Percentiles rank a stretch among this genome's conserved stretches.
Evolutionary conservation across 805 yeast species (phyloP).

Genomic region (Nakazawaea wickerhamii): DNA sequence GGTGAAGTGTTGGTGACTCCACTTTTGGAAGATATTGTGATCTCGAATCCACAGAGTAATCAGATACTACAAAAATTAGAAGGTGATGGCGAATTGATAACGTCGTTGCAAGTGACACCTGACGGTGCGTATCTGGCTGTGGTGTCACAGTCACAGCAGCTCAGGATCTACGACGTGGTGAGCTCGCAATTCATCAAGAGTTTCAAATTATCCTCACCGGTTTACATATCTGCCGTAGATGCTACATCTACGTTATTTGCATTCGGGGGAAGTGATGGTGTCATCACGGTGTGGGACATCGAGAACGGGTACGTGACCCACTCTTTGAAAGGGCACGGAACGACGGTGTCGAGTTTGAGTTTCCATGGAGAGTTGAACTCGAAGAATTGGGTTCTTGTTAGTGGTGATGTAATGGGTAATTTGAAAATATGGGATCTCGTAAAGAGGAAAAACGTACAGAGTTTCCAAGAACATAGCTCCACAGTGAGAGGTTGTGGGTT

Average conservation of each 20-base stretch:
- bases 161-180: conserved; percentile 56
- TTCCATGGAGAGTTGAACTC: conserved; percentile 73
- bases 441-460: conserved; percentile 61
- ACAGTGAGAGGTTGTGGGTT: conserved; percentile 86
- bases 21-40: conserved; percentile 66
- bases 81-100: conserved; percentile 81
- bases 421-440: conserved; percentile 60
- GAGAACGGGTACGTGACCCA: conserved; percentile 87
- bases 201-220: conserved; percentile 70
- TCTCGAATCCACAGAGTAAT: conserved; percentile 60
- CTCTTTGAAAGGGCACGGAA: conserved; percentile 88
- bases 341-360: conserved; percentile 68
- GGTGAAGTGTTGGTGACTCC: conserved; percentile 73
- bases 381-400: conserved; percentile 70
- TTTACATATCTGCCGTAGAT: conserved; percentile 73
- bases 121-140: conserved; percentile 67
- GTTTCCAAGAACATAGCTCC: conserved; percentile 58
- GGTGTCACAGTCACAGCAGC: conserved; percentile 78
- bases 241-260: conserved; percentile 81
- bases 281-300: conserved; percentile 86
- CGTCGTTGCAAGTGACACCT: conserved; percentile 71
- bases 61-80: conserved; percentile 54
- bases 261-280: conserved; percentile 94
- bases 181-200: conserved; percentile 38
- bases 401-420: conserved; percentile 58